Percentiles rank a stretch among this genome's conserved stretches.
Evolutionary conservation across 768 basidiomycete species (phyloP).

Genomic region (Macrolepiota albuminosa): DNA sequence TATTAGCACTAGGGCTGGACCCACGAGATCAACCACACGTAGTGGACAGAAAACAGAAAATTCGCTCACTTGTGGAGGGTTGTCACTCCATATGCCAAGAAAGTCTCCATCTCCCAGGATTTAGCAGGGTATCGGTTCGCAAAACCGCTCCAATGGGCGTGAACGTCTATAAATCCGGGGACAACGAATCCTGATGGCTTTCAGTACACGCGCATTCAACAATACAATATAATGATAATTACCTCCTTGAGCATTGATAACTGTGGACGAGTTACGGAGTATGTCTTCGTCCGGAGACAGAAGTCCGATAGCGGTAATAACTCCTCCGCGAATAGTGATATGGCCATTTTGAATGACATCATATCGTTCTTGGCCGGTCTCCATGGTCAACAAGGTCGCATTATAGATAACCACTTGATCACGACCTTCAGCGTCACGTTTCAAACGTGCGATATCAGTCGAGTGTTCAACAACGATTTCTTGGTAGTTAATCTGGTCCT

Average conservation of each 20-base stretch:
- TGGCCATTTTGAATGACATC: slow-evolving; percentile 54
- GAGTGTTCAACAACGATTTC: slow-evolving; percentile 55
- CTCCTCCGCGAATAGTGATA: slow-evolving; percentile 49
- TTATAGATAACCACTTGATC: slow-evolving; percentile 53
- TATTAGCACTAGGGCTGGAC: slow-evolving; percentile 68
- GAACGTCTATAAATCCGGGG: slow-evolving; percentile 74
- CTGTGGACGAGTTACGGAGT: slow-evolving; percentile 34
- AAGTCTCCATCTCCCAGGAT: slow-evolving; percentile 73
- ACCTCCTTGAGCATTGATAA: slow-evolving; percentile 64
- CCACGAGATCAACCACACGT: neutral
- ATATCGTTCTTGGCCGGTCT: slow-evolving; percentile 37
- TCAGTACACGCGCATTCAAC: neutral
- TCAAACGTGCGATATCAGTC: slow-evolving; percentile 58
- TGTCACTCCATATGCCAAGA: slow-evolving; percentile 74
- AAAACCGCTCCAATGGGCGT: slow-evolving; percentile 69
- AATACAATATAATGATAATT: slow-evolving; percentile 9
- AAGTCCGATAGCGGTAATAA: slow-evolving; percentile 47
- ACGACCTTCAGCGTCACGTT: slow-evolving; percentile 37
- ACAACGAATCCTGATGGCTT: slow-evolving; percentile 49
- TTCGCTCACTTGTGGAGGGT: slow-evolving; percentile 69
- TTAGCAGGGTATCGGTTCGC: slow-evolving; percentile 48
- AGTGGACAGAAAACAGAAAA: neutral
- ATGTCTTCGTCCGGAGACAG: slow-evolving; percentile 18
- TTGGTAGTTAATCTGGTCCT: slow-evolving; percentile 49
- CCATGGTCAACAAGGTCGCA: slow-evolving; percentile 70